Conservation (phyloP, 2,329 filamentous ascomycete species). For the Hymenoscyphus fraxineus region DNA sequence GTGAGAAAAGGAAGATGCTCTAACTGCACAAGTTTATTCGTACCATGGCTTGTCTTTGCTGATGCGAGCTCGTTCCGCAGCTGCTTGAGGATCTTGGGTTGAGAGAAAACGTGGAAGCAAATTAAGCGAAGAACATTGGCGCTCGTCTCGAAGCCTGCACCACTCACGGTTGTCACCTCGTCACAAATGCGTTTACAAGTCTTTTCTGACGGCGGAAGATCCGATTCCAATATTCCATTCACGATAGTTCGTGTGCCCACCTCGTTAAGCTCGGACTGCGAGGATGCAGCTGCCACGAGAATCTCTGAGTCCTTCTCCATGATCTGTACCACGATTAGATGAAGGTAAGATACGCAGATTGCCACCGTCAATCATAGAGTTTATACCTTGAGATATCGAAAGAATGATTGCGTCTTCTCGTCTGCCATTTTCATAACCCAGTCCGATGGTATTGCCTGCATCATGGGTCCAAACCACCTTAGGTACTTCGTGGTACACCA, state of each 20-base stretch:
- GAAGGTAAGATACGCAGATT: no score
- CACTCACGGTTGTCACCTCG: slow-evolving; percentile 33
- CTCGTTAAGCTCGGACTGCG: neutral
- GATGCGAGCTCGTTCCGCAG: slow-evolving; percentile 36
- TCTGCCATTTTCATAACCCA: slow-evolving; percentile 14
- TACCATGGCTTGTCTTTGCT: slow-evolving; percentile 23
- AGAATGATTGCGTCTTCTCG: slow-evolving; percentile 7
- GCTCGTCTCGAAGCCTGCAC: slow-evolving; percentile 38
- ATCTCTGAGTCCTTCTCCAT: neutral
- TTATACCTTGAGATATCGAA: neutral
- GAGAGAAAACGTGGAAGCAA: slow-evolving; percentile 36
- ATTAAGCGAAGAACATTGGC: slow-evolving; percentile 34
- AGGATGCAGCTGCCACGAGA: neutral
- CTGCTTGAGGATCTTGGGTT: slow-evolving; percentile 28
- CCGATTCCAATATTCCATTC: slow-evolving; percentile 18
- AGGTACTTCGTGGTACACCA: slow-evolving; percentile 15
- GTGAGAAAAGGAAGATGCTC: slow-evolving; percentile 32
- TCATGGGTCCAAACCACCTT: slow-evolving; percentile 15
- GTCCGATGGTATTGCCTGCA: slow-evolving; percentile 13
- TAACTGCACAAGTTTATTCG: slow-evolving; percentile 10
- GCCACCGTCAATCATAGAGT: no score
- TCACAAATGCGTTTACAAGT: slow-evolving; percentile 28
- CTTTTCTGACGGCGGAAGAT: neutral
- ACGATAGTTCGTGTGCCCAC: slow-evolving; percentile 17
- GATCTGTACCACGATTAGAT: neutral